These are phyloP conservation scores for Camelina neglecta DNA, from an alignment of 345 rosid species.

Conservation along the genomic window DNA sequence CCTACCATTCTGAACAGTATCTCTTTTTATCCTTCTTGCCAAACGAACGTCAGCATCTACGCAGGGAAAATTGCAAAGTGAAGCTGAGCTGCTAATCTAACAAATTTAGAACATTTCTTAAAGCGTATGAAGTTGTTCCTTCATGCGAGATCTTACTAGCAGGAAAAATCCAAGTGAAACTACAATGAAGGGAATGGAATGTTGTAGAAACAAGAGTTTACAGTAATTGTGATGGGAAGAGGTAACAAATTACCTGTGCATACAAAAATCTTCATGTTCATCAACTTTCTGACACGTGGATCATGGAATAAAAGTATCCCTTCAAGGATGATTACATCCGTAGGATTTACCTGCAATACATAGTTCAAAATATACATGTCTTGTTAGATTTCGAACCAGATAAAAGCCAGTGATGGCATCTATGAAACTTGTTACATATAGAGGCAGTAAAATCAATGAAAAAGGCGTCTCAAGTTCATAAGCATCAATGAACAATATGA, in stretches of 20 bases:
- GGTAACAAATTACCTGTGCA: conserved; percentile 72
- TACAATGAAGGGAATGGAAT: not conserved
- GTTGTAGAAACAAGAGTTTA: conserved; percentile 22
- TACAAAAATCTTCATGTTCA: conserved; percentile 99
- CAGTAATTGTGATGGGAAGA: conserved; percentile 12
- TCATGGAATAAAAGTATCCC: conserved; percentile 96
- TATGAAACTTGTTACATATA: conserved; percentile 16
- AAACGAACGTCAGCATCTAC: conserved; percentile 99
- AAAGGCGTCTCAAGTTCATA: not conserved
- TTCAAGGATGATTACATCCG: conserved; percentile 92
- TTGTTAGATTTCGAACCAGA: not conserved
- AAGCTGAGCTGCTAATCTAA: conserved; percentile 19
- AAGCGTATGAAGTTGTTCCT: conserved; percentile 16
- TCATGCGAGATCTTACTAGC: conserved; percentile 12
- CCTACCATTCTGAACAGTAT: conserved; percentile 86
- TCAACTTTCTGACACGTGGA: conserved; percentile 78
- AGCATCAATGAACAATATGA: not conserved
- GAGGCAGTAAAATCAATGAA: conserved; percentile 5
- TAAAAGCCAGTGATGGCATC: conserved; percentile 26
- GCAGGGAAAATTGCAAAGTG: conserved; percentile 47
- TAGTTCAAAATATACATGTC: conserved; percentile 3
- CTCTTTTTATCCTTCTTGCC: conserved; percentile 96
- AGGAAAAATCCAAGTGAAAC: not conserved
- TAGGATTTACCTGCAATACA: conserved; percentile 80
- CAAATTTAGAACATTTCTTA: conserved; percentile 2